Evolutionary conservation across 2,329 filamentous ascomycete species (phyloP).

Genomic region (Colletotrichum lentis): DNA sequence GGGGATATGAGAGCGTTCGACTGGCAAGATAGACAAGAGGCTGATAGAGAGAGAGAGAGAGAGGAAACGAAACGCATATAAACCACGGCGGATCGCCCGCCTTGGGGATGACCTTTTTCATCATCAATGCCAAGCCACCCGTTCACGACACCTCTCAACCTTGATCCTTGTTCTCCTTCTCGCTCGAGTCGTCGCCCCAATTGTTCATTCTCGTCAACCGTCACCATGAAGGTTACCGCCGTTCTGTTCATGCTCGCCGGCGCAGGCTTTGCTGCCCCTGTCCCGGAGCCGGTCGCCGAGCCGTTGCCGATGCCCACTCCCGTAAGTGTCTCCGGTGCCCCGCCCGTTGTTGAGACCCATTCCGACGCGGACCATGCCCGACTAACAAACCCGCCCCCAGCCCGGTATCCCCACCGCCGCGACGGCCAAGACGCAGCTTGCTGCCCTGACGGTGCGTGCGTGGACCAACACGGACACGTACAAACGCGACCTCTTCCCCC

Average conservation of each 20-base stretch:
- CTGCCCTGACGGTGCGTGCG: slow-evolving; percentile 64
- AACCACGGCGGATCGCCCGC: slow-evolving; percentile 33
- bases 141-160: slow-evolving; percentile 17
- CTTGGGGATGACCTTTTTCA: background rate
- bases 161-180: slow-evolving; percentile 18
- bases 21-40: slow-evolving; percentile 22
- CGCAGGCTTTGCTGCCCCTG: slow-evolving; percentile 40
- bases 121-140: slow-evolving; percentile 29
- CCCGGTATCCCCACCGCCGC: slow-evolving; percentile 70
- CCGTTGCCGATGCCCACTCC: slow-evolving; percentile 41
- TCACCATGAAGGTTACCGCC: slow-evolving; percentile 38
- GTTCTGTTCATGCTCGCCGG: slow-evolving; percentile 39
- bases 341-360: background rate
- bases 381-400: slow-evolving; percentile 41
- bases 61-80: slow-evolving; percentile 23
- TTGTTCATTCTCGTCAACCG: background rate
- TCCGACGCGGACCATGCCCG: background rate
- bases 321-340: slow-evolving; percentile 30
- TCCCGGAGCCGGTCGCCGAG: slow-evolving; percentile 29
- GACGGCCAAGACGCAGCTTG: slow-evolving; percentile 66
- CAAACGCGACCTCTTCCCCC: slow-evolving; percentile 72
- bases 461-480: slow-evolving; percentile 66
- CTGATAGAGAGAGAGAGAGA: background rate
- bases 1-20: background rate
- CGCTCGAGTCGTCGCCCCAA: background rate